Base-by-base conservation (phyloP, 2,329 filamentous ascomycete species). In the Plenodomus lindquistii region DNA sequence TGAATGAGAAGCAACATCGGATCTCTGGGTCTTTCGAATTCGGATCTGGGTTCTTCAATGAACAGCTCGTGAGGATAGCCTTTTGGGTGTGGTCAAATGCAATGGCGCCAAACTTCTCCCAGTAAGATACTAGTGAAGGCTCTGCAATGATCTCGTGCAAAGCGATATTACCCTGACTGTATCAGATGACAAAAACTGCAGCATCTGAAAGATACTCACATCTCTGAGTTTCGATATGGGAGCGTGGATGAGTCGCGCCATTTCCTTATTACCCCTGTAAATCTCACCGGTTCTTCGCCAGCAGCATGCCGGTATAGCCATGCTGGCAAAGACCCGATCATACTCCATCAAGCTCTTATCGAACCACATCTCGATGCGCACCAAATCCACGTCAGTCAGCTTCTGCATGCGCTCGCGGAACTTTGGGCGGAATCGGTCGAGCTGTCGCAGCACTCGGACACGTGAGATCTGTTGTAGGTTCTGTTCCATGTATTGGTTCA, bases 351-450 rank as follows among this genome's bases (percentile, higher is more conserved):
- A 76, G 55, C 89, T 94, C 65, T 88, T 85, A 73, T 99, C 94
- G 67, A 99, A 97, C 93, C 94, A 97, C 91, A 97, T 97, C 75
- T 99, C 94, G 10, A 97, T 93, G 50, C 92, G 85, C 21, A 97
- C 87, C 20, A 99, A 83, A 73, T 99, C 91, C 70, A 97, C 89
- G 73, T 99, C 94, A 2, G 90, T 97, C 67, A 97, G 78, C 27
- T 82, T 86, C 58, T 97, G 91, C 70, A 96, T 93, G 75, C 95
- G 91, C 73, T 97, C 93, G 54, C 94, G 84, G 67, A 99, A 99
- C 67, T 96, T 96, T 15, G 94, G 94, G 38, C 94, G 82, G 74
- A 99, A 99, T 47, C 89, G 87, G 72, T 96, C 90, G 37, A 99
- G 82, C 66, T 96, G 93, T 51, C 91, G 85, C 37, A 96, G 77